phyloP scores from a whole-genome alignment of 2,329 filamentous ascomycete genomes.

The Shiraia sp. region DNA sequence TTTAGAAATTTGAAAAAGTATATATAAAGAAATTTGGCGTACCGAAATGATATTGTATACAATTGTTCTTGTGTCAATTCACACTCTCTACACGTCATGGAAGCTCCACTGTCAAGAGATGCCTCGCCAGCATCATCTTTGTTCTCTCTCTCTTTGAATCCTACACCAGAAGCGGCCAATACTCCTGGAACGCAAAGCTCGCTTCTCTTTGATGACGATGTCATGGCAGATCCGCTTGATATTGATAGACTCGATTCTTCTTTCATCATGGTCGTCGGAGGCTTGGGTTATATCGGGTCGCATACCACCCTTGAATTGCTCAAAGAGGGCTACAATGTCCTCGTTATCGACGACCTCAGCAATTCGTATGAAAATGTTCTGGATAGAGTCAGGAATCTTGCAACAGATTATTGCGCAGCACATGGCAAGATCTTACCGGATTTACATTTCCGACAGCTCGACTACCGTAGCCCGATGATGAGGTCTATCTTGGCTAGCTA shows the following conservation, averaged over 20 bases:
- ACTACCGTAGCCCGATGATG: conserved; percentile 53
- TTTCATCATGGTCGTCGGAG: conserved; percentile 58
- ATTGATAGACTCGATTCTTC: conserved; percentile 42
- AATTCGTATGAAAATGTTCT: conserved; percentile 51
- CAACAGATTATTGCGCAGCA: conserved; percentile 44
- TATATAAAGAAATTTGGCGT: conserved; percentile 42
- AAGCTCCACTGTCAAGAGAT: conserved; percentile 21
- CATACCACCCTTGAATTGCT: conserved; percentile 60
- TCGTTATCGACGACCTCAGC: conserved; percentile 51
- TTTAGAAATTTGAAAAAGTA: conserved; percentile 20
- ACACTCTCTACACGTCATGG: conserved; percentile 22
- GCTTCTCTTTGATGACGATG: conserved; percentile 53
- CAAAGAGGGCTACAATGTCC: conserved; percentile 58
- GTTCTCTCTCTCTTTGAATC: conserved; percentile 30
- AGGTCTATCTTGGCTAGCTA: conserved; percentile 50
- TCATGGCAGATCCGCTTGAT: conserved; percentile 48
- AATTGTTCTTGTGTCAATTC: conserved; percentile 17
- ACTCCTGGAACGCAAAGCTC: conserved; percentile 53
- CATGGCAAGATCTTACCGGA: conserved; percentile 49
- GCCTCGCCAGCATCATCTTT: conserved; percentile 34
- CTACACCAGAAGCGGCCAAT: conserved; percentile 32
- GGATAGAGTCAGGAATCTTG: conserved; percentile 41
- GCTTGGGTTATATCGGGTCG: conserved; percentile 60
- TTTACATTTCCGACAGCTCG: conserved; percentile 52
- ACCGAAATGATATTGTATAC: conserved; percentile 19